These are phyloP conservation scores for Phallus indusiatus DNA, from an alignment of 768 basidiomycete species.

Conservation along the genomic window DNA sequence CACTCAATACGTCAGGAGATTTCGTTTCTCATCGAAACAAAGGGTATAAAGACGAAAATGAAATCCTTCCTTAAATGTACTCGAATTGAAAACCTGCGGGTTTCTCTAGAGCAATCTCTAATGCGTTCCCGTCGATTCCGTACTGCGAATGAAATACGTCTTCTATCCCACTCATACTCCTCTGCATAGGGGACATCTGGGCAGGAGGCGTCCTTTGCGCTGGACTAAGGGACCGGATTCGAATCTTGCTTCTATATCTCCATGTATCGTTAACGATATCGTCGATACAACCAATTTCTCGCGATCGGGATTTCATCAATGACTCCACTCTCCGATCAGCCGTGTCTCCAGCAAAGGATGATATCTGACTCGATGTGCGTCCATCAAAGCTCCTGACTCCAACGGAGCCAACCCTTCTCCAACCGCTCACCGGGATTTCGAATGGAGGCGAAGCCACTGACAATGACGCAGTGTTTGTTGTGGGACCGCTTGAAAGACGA, in stretches of 20 bases:
- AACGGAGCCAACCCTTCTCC: too few species aligned
- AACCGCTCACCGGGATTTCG: not conserved
- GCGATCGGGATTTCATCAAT: not conserved
- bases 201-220: conserved; percentile 7
- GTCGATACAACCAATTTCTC: not conserved
- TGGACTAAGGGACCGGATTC: conserved; percentile 3
- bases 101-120: not conserved
- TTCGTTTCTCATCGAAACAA: too few species aligned
- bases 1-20: too few species aligned
- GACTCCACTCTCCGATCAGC: not conserved
- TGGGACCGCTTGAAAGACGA: not conserved
- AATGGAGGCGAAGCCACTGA: not conserved
- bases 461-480: not conserved
- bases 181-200: not conserved
- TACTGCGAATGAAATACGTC: not conserved
- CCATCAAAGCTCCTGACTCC: not conserved
- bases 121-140: not conserved
- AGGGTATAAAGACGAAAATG: too few species aligned
- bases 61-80: too few species aligned
- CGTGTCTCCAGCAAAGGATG: not conserved
- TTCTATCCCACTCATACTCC: not conserved
- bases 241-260: not conserved
- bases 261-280: not conserved
- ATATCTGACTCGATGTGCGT: not conserved
- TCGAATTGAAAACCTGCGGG: too few species aligned